These are phyloP conservation scores for Kwoniella shandongensis DNA, from an alignment of 768 basidiomycete species.

Conservation along the genomic window DNA sequence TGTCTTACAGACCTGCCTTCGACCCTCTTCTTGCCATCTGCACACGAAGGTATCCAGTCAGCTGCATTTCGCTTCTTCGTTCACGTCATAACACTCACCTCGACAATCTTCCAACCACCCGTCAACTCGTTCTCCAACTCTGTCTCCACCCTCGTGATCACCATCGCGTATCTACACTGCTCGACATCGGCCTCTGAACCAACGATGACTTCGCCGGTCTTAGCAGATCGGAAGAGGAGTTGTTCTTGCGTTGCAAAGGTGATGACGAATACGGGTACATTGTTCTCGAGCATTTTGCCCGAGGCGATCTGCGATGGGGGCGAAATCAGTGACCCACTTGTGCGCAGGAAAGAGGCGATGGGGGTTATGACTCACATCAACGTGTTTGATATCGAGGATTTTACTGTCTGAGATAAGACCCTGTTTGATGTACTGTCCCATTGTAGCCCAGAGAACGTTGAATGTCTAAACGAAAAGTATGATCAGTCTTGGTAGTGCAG, in stretches of 20 bases:
- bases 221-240: conserved; percentile 82
- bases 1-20: conserved; percentile 20
- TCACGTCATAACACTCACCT: conserved; percentile 59
- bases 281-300: conserved; percentile 86
- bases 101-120: conserved; percentile 96
- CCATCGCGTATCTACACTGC: conserved; percentile 89
- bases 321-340: background rate
- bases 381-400: conserved; percentile 93
- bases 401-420: conserved; percentile 90
- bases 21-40: conserved; percentile 29
- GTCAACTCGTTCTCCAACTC: conserved; percentile 90
- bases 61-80: background rate
- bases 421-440: conserved; percentile 88
- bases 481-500: background rate
- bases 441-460: conserved; percentile 96
- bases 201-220: conserved; percentile 79
- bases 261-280: conserved; percentile 83
- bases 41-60: background rate
- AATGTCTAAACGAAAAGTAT: conserved; percentile 66
- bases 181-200: conserved; percentile 89
- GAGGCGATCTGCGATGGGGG: conserved; percentile 64
- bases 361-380: conserved; percentile 90
- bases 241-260: conserved; percentile 93
- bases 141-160: conserved; percentile 80
- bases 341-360: too few species aligned